A percentile compares a stretch with the other conserved stretches of the same genome.
These are phyloP conservation scores for Tolypocladium endophyticum DNA, from an alignment of 2,329 filamentous ascomycete genomes.

Conservation along the genomic window DNA sequence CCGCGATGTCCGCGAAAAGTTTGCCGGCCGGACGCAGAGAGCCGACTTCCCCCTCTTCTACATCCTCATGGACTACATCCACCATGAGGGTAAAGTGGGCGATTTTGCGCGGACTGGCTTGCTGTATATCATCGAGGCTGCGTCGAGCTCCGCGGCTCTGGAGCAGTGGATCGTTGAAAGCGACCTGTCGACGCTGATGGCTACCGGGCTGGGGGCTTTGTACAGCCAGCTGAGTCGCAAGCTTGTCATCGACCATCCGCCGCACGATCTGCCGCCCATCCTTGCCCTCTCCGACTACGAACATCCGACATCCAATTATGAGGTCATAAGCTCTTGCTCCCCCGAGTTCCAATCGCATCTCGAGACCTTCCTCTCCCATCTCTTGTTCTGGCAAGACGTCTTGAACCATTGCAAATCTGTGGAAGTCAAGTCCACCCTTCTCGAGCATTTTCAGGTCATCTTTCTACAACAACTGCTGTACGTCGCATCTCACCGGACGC, in stretches of 20 bases:
- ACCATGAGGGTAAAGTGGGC: conserved; percentile 86
- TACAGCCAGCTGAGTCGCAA: conserved; percentile 62
- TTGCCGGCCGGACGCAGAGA: conserved; percentile 76
- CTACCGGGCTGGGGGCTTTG: conserved; percentile 76
- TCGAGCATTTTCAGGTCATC: conserved; percentile 95
- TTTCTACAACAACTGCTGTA: conserved; percentile 91
- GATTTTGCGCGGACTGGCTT: conserved; percentile 93
- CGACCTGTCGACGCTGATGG: conserved; percentile 93
- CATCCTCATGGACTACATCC: conserved; percentile 89
- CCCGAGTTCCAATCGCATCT: conserved; percentile 75
- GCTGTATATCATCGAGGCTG: conserved; percentile 90
- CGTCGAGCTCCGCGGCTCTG: conserved; percentile 68
- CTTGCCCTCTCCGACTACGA: conserved; percentile 83
- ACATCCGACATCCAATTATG: conserved; percentile 56
- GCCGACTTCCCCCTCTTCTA: conserved; percentile 96
- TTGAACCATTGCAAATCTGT: conserved; percentile 87
- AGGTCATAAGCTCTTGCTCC: conserved; percentile 65
- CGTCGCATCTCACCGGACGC: conserved; percentile 17
- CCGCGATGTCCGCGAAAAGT: conserved; percentile 60
- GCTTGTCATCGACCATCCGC: conserved; percentile 68
- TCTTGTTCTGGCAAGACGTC: conserved; percentile 97
- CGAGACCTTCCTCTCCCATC: conserved; percentile 86
- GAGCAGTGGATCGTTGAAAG: conserved; percentile 98
- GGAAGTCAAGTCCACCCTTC: conserved; percentile 82
- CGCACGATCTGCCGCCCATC: conserved; percentile 68